Evolutionary conservation across 345 rosid genomes (phyloP).

Genomic region (Schrenkiella parvula): DNA sequence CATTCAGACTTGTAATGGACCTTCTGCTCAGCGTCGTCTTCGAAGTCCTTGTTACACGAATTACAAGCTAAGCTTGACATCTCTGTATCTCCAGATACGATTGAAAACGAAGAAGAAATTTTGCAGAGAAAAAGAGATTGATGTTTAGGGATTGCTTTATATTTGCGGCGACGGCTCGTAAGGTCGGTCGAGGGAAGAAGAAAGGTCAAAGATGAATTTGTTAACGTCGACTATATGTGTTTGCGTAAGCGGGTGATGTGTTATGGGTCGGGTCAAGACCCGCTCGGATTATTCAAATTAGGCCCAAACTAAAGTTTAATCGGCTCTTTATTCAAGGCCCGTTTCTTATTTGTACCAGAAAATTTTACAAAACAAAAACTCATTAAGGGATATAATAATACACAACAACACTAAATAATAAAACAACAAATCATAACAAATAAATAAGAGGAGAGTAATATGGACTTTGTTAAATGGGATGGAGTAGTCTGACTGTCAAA

Average conservation of each 20-base stretch:
- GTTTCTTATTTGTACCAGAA: neutral
- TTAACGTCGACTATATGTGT: neutral
- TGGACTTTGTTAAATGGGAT: too few relatives aligned
- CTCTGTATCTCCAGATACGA: neutral
- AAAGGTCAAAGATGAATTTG: neutral
- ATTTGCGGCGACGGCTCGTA: constrained; percentile 24
- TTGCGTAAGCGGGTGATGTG: neutral
- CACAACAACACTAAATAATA: too few relatives aligned
- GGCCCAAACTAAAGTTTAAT: neutral
- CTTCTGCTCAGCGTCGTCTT: constrained; percentile 74
- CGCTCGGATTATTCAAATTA: neutral
- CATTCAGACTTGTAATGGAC: constrained; percentile 92
- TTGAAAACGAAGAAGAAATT: neutral
- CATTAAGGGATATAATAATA: too few relatives aligned
- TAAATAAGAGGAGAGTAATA: too few relatives aligned
- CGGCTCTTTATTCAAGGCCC: neutral
- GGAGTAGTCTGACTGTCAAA: too few relatives aligned
- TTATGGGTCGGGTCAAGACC: constrained; percentile 8
- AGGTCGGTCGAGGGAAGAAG: constrained; percentile 20
- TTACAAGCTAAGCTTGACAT: constrained; percentile 85
- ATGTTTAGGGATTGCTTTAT: constrained; percentile 1
- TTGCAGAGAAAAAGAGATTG: neutral
- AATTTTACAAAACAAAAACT: too few relatives aligned
- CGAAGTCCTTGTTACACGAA: constrained; percentile 81
- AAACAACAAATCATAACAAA: too few relatives aligned